Percentiles rank a stretch among this genome's conserved stretches.
These are phyloP conservation scores for Aspergillus egyptiacus DNA, from an alignment of 495 filamentous ascomycete genomes.

Conservation along the genomic window DNA sequence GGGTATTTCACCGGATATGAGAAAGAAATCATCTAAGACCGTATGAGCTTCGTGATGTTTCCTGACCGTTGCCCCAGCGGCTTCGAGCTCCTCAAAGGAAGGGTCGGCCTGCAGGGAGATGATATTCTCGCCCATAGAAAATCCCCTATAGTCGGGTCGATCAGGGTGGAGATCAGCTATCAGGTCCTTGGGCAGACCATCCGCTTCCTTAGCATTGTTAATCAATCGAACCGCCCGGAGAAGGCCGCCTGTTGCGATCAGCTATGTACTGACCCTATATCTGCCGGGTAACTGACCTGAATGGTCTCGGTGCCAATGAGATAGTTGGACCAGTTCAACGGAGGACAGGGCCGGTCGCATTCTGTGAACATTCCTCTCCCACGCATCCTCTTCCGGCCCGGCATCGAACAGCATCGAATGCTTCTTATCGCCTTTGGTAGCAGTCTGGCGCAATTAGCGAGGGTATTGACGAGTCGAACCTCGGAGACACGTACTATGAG, in stretches of 20 bases:
- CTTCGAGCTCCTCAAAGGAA: constrained; percentile 46
- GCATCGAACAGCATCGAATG: constrained; percentile 56
- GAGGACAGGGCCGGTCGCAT: constrained; percentile 51
- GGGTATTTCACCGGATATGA: constrained; percentile 55
- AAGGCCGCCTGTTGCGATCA: constrained; percentile 41
- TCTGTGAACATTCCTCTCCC: constrained; percentile 49
- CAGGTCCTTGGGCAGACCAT: constrained; percentile 24
- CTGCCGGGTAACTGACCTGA: constrained; percentile 29
- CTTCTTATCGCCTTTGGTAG: constrained; percentile 43
- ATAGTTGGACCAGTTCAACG: constrained; percentile 72
- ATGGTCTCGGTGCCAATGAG: constrained; percentile 62
- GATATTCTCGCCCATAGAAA: constrained; percentile 36
- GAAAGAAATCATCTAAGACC: constrained; percentile 50
- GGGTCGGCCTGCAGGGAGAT: constrained; percentile 55
- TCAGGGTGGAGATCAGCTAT: constrained; percentile 51
- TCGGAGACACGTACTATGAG: constrained; percentile 38
- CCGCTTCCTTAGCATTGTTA: constrained; percentile 36
- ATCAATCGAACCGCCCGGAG: constrained; percentile 42
- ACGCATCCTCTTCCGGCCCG: constrained; percentile 52
- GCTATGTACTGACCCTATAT: background rate
- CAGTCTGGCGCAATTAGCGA: constrained; percentile 35
- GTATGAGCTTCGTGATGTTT: constrained; percentile 44
- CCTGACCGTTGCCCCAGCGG: constrained; percentile 41
- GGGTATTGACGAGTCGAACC: background rate
- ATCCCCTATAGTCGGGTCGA: constrained; percentile 50